phyloP scores from a whole-genome alignment of 805 yeast genomes.

The Maudiozyma serrabonitensis region DNA sequence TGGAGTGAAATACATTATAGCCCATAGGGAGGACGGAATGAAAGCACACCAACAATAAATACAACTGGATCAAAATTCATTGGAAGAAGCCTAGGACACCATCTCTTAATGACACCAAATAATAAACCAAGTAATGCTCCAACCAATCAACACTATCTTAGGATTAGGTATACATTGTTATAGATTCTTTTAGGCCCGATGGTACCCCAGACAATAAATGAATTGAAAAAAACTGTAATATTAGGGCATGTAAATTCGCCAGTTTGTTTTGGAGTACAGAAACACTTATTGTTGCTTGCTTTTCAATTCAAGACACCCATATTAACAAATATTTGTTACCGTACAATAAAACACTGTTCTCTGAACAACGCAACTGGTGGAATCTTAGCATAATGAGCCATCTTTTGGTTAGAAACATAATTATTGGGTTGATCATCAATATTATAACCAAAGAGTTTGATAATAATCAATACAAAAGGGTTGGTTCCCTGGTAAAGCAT shows the following conservation, averaged over 20 bases:
- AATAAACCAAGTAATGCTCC: slow-evolving; percentile 35
- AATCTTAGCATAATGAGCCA: slow-evolving; percentile 48
- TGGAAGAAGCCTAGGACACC: slow-evolving; percentile 19
- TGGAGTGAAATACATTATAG: slow-evolving; percentile 28
- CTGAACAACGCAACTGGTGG: slow-evolving; percentile 53
- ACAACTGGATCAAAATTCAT: slow-evolving; percentile 41
- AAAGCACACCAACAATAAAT: slow-evolving; percentile 40
- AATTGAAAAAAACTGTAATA: slow-evolving; percentile 37
- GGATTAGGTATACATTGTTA: slow-evolving; percentile 47
- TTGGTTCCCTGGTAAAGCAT: slow-evolving; percentile 48
- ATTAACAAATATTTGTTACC: slow-evolving; percentile 24
- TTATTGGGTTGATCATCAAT: slow-evolving; percentile 56
- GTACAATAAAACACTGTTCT: slow-evolving; percentile 31
- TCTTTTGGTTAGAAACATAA: slow-evolving; percentile 46
- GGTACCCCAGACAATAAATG: slow-evolving; percentile 47
- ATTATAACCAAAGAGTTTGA: slow-evolving; percentile 47
- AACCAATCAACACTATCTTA: slow-evolving; percentile 55
- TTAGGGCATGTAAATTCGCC: slow-evolving; percentile 35
- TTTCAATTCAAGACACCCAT: slow-evolving; percentile 31
- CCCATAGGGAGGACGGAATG: slow-evolving; percentile 42
- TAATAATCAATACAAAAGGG: slow-evolving; percentile 42
- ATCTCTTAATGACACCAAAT: slow-evolving; percentile 22
- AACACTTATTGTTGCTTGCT: slow-evolving; percentile 26
- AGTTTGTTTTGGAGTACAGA: slow-evolving; percentile 29
- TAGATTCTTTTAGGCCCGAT: slow-evolving; percentile 49